Base-by-base conservation (phyloP, 306 rosid genomes). In the Carpinus viminea region DNA sequence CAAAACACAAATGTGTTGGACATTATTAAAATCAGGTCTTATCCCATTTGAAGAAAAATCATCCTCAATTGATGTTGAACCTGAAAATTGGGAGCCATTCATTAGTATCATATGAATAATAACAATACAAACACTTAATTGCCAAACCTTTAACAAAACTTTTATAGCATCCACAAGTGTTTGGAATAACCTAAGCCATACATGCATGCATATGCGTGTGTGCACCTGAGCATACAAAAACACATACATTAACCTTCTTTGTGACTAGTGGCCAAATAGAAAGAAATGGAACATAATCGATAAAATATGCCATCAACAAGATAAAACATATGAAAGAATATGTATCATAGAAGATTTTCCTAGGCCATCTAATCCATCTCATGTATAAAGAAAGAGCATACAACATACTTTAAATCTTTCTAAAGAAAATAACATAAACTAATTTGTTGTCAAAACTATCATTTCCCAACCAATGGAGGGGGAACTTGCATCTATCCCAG, bases 11-110 rank as follows among this genome's bases (percentile, higher is more conserved):
- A 43, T n/a, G 60, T 73, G 45, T 60, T 51, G 56, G 36, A 71
- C 28, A 73, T 53, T 73, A 80, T 68, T 80, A 70, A 78, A 57
- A 79, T 34, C 46, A 76, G 17, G 71, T 73, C 92, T 82, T 81
- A 94, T 97, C 97, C 98, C 98, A 95, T 92, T 71, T 87, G 92
- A 20, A 81, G 88, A 86, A 95, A 95, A 76, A 95, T 91, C 75
- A 87, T 85, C 88, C 90, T 95, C 68, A 95, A 46, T 80, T 91
- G 98, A 72, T 81, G 50, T 17, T 93, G 90, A 12, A 95, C 98
- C 98, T 94, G 88, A 82, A 86, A 78, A 79, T 52, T 43, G n/a
- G 83, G 66, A 82, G 41, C 47, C 38, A 51, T 76, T 48, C 79
- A 74, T 17, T 59, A 60, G 51, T 51, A 20, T 34, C 21, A 84